Conservation (phyloP, 805 yeast genomes). For the Ogataea parapolymorpha region DNA sequence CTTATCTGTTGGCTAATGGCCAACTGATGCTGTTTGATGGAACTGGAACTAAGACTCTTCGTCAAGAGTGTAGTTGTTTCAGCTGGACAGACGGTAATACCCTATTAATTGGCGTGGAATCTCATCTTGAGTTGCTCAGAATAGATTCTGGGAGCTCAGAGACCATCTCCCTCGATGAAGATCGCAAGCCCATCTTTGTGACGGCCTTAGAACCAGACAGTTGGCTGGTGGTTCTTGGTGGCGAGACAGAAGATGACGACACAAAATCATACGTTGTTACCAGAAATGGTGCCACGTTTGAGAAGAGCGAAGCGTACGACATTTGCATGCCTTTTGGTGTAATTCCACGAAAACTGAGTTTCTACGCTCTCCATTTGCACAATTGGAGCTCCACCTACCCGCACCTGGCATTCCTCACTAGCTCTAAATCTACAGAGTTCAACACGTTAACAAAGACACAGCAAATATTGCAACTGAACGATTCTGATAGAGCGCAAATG, state of each 20-base stretch:
- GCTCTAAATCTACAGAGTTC: constrained; percentile 65
- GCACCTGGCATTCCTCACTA: constrained; percentile 45
- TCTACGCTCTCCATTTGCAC: constrained; percentile 40
- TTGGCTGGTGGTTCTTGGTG: constrained; percentile 16
- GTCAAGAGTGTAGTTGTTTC: constrained; percentile 8
- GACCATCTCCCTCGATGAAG: constrained; percentile 10
- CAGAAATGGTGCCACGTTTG: background rate
- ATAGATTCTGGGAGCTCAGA: background rate
- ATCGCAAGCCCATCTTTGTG: constrained; percentile 8
- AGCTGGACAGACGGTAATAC: constrained; percentile 8
- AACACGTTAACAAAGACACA: constrained; percentile 39
- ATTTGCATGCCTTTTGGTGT: constrained; percentile 46
- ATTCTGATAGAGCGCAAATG: constrained; percentile 66
- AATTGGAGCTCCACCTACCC: constrained; percentile 39
- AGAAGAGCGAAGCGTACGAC: constrained; percentile 30
- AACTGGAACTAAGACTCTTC: background rate
- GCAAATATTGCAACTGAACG: constrained; percentile 54
- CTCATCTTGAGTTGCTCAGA: constrained; percentile 10
- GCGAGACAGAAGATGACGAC: constrained; percentile 14
- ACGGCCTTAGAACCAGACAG: constrained; percentile 5
- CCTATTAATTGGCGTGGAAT: constrained; percentile 1
- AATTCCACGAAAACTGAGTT: constrained; percentile 42
- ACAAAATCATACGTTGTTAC: constrained; percentile 14
- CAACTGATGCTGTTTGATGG: constrained; percentile 9
- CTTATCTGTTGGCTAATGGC: constrained; percentile 11